Evolutionary conservation across 1,284 basidiomycete genomes (phyloP), one percentile per base, ranked within the genome.

Genomic region (Sporisorium sorghi): DNA sequence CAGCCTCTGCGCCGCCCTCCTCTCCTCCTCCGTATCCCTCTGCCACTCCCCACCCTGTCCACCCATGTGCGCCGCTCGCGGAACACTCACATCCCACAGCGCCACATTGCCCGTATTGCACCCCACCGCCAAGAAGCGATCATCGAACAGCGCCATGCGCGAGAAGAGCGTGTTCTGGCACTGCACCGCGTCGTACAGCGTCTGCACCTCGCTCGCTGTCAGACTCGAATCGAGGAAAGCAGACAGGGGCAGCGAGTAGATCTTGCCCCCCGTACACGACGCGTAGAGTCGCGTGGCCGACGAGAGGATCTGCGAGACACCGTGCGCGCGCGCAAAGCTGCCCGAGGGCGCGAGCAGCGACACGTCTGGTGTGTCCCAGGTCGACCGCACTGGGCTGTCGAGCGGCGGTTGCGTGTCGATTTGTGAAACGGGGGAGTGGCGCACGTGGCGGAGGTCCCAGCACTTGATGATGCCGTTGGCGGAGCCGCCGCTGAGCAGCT

Each of bases 121-220:
- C 0, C 80, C 83, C 4, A 84, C 58, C 11, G 83, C 83, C 7
- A 84, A 66, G 19, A 75, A 76, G 4, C 75, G 65, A 26, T 82
- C 81, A 33, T 83, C 67, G 57, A 76, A 66, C 35, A 84, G 68
- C 19, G 80, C 72, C 70, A 82, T 64, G 1, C 78, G 72, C 19
- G 82, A 80, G 58, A 80, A 84, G 26, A 84, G 73, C 43, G 80
- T 78, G 48, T 84, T 84, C 9, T 70, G 72, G 32, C 73, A 65
- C 59, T 83, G 81, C n/a, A 69, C 63, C 17, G 66, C 64, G 21
- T 79, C 58, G 55, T 77, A 78, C 35, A 80, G 59, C 44, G 65
- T 69, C 11, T 63, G 52, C 28, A 73, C 62, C 39, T 47, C 55
- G 21, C 30, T 54, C 1, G 44, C 24, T 3, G 21, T 26, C 3